Percentiles rank a stretch among this genome's conserved stretches.
Evolutionary conservation across 192 early-diverging fungal genomes (phyloP).

Genomic region (Diversispora epigaea): DNA sequence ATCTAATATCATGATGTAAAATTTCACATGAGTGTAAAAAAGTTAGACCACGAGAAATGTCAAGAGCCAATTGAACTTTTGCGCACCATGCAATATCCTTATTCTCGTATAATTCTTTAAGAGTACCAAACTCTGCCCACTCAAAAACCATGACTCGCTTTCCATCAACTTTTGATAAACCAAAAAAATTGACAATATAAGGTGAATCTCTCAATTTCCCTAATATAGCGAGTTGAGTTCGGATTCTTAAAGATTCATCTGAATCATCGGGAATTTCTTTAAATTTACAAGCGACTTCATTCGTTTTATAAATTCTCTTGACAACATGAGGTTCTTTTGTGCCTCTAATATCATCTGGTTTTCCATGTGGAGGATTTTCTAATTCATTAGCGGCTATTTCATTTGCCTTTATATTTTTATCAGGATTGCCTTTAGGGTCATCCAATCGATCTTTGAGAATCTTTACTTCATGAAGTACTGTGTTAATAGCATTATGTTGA

Average conservation of each 20-base stretch:
- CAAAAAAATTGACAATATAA: conserved; percentile 29
- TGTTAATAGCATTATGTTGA: neutral
- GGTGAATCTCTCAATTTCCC: conserved; percentile 15
- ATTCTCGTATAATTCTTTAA: neutral
- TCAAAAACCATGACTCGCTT: conserved; percentile 23
- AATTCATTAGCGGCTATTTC: neutral
- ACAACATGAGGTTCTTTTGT: neutral
- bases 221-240: conserved; percentile 21
- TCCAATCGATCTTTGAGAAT: neutral
- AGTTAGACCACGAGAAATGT: conserved; percentile 22
- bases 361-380: neutral
- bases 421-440: neutral
- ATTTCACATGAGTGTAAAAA: conserved; percentile 8
- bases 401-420: neutral
- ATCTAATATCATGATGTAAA: conserved; percentile 28
- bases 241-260: neutral
- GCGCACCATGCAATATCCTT: conserved; percentile 7
- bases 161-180: conserved; percentile 11
- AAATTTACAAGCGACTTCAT: conserved; percentile 3
- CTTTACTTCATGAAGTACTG: neutral
- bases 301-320: neutral
- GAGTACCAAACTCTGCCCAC: conserved; percentile 28
- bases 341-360: neutral
- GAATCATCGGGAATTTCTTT: neutral
- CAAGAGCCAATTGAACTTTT: conserved; percentile 18